Evolutionary conservation across 2,329 filamentous ascomycete species (phyloP).

Genomic region (Botryotinia convoluta): DNA sequence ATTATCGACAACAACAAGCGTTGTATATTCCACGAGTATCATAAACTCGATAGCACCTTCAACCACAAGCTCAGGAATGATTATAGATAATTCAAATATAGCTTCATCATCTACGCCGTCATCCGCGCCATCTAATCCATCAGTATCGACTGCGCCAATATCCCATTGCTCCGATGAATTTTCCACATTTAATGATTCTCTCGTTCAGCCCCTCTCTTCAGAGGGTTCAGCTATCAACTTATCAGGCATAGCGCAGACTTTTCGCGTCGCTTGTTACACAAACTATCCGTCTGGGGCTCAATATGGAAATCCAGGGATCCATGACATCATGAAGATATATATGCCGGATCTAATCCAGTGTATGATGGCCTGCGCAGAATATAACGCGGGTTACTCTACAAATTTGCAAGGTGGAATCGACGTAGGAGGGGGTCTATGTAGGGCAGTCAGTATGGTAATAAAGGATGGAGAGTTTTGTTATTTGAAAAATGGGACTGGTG

Average conservation of each 20-base stretch:
- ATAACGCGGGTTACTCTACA: constrained; percentile 9
- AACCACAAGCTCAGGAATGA: background rate
- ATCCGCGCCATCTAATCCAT: background rate
- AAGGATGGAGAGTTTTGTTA: constrained; percentile 18
- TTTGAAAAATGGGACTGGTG: constrained; percentile 22
- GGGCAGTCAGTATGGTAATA: constrained; percentile 15
- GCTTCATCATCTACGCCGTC: background rate
- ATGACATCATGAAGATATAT: constrained; percentile 22
- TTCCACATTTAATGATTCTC: background rate
- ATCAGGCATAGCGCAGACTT: background rate
- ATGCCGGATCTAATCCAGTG: constrained; percentile 7
- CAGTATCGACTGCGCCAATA: background rate
- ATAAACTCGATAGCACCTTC: background rate
- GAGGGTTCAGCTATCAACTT: background rate
- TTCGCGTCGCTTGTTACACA: constrained; percentile 17
- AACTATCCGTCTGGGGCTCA: constrained; percentile 14
- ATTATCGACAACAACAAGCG: background rate
- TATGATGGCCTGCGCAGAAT: constrained; percentile 17
- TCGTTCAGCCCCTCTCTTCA: background rate
- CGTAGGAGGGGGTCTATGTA: constrained; percentile 11
- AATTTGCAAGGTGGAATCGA: background rate
- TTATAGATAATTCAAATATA: background rate
- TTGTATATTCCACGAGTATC: background rate
- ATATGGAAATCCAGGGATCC: constrained; percentile 11
- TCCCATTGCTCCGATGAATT: background rate